A percentile compares a stretch with the other conserved stretches of the same genome.
Conservation (phyloP, 2,329 filamentous ascomycete species). For the Colletotrichum eremochloae region DNA sequence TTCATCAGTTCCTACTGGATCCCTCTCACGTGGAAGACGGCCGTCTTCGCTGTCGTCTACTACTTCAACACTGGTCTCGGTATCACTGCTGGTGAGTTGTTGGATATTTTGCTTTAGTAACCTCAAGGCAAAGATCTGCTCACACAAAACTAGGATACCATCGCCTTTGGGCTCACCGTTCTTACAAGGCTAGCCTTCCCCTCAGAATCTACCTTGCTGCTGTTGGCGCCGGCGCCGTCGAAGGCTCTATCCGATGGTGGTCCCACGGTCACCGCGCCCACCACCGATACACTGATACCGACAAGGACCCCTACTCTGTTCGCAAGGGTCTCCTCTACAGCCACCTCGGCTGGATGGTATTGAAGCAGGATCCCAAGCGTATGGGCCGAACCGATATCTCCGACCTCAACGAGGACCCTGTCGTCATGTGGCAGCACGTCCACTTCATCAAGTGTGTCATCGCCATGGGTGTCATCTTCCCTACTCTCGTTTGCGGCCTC, state of each 20-base stretch:
- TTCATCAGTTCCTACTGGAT: constrained; percentile 83
- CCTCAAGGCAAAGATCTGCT: background rate
- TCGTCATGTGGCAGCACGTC: constrained; percentile 90
- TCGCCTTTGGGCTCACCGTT: constrained; percentile 87
- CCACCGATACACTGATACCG: constrained; percentile 92
- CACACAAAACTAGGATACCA: constrained; percentile 56
- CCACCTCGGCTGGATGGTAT: constrained; percentile 90
- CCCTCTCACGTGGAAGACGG: constrained; percentile 78
- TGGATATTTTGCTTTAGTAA: constrained; percentile 13
- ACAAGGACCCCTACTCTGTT: constrained; percentile 92
- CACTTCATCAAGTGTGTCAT: constrained; percentile 87
- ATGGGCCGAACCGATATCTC: constrained; percentile 90
- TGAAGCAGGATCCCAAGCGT: constrained; percentile 93
- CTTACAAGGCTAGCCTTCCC: constrained; percentile 82
- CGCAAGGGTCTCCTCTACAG: constrained; percentile 86
- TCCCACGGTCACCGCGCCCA: constrained; percentile 87
- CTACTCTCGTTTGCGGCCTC: constrained; percentile 80
- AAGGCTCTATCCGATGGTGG: constrained; percentile 93
- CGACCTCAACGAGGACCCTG: constrained; percentile 86
- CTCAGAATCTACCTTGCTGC: constrained; percentile 87
- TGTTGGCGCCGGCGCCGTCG: constrained; percentile 84
- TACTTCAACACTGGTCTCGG: constrained; percentile 89
- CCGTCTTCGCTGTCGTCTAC: constrained; percentile 80
- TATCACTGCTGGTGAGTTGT: constrained; percentile 77
- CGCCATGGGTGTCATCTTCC: constrained; percentile 82